Percentiles rank a stretch among this genome's conserved stretches.
Evolutionary conservation across 768 basidiomycete species (phyloP).

Genomic region (Russula griseocarnosa): DNA sequence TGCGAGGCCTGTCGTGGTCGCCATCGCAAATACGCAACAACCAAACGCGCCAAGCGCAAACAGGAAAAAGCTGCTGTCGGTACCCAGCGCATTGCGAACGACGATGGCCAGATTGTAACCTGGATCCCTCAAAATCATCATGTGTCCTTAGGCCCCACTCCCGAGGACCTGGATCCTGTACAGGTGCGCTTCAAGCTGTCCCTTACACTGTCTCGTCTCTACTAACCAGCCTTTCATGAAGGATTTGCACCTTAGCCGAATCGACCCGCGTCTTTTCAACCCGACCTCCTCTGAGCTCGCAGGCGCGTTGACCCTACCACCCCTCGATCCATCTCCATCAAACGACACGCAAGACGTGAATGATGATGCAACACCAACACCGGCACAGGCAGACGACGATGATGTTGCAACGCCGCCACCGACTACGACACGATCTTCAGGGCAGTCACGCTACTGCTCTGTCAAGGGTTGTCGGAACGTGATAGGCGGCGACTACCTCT

Average conservation of each 20-base stretch:
- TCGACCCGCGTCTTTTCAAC: slow-evolving; percentile 36
- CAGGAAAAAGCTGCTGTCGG: slow-evolving; percentile 44
- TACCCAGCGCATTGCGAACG: slow-evolving; percentile 16
- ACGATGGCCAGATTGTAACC: slow-evolving; percentile 28
- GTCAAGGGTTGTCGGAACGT: slow-evolving; percentile 52
- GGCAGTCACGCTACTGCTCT: slow-evolving; percentile 43
- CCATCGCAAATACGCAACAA: slow-evolving; percentile 49
- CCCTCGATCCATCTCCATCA: slow-evolving; percentile 24
- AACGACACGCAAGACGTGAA: background rate
- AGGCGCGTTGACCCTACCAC: slow-evolving; percentile 44
- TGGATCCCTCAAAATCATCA: slow-evolving; percentile 33
- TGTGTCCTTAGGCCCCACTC: slow-evolving; percentile 11
- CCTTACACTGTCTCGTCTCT: background rate
- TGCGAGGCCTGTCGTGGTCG: slow-evolving; percentile 49
- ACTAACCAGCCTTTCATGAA: background rate
- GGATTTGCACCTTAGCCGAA: slow-evolving; percentile 23
- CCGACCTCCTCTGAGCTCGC: slow-evolving; percentile 46
- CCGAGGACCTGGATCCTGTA: slow-evolving; percentile 20
- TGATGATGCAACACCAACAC: slow-evolving; percentile 1
- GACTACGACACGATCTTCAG: slow-evolving; percentile 15
- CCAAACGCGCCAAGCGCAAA: slow-evolving; percentile 49
- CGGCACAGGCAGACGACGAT: background rate
- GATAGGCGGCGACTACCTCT: slow-evolving; percentile 39
- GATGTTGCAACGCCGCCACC: background rate
- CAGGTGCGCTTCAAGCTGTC: background rate